A percentile compares a stretch with the other conserved stretches of the same genome.
Evolutionary conservation across 2,329 filamentous ascomycete genomes (phyloP).

Genomic region (Aspergillus clavatus): DNA sequence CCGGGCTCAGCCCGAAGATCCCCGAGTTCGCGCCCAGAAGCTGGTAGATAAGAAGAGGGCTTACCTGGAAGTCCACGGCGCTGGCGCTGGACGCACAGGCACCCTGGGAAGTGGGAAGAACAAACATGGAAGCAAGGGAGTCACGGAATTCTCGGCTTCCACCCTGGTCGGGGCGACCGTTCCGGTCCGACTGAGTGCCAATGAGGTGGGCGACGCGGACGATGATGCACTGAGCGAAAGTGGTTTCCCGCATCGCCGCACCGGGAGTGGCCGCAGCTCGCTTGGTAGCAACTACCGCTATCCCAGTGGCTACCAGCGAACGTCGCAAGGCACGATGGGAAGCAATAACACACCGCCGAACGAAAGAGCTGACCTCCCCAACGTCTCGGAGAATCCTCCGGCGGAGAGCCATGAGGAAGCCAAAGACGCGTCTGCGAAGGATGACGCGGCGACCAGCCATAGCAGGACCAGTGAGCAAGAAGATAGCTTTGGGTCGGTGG

Average conservation of each 20-base stretch:
- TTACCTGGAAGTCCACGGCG: conserved; percentile 71
- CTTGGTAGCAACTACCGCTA: conserved; percentile 44
- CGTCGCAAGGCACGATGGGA: conserved; percentile 41
- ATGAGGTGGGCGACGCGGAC: conserved; percentile 85
- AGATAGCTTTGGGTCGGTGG: conserved; percentile 52
- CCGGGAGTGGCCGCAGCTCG: conserved; percentile 56
- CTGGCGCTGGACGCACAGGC: conserved; percentile 51
- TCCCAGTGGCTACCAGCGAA: conserved; percentile 43
- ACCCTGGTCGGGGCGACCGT: conserved; percentile 75
- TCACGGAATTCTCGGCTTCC: conserved; percentile 72
- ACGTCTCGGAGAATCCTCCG: conserved; percentile 38
- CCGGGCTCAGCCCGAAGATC: conserved; percentile 85
- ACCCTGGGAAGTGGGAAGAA: conserved; percentile 73
- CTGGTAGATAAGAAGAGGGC: conserved; percentile 83
- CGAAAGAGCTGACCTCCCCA: conserved; percentile 38
- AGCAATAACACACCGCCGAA: conserved; percentile 52
- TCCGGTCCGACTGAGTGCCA: conserved; percentile 87
- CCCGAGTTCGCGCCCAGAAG: conserved; percentile 74
- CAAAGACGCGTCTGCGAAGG: conserved; percentile 22
- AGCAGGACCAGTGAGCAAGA: conserved; percentile 41
- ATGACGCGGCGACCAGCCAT: conserved; percentile 28
- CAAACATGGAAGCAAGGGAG: conserved; percentile 75
- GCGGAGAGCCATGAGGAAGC: conserved; percentile 26
- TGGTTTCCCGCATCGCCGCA: conserved; percentile 47
- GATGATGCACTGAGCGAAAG: conserved; percentile 51